Percentiles rank a stretch among this genome's conserved stretches.
phyloP scores from a whole-genome alignment of 352 stramenopile species.

The Phytophthora hybrid region DNA sequence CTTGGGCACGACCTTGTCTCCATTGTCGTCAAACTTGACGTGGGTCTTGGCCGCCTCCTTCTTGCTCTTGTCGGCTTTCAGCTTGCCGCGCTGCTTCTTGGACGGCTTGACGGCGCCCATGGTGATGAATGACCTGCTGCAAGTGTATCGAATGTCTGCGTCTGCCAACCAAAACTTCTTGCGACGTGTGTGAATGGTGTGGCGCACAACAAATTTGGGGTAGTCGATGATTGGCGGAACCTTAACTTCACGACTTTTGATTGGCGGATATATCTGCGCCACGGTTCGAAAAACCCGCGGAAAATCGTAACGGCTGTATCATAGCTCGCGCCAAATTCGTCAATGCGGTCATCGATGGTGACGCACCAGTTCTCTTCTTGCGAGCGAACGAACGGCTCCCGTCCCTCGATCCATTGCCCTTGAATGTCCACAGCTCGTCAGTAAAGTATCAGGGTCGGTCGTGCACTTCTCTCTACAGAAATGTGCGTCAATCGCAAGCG shows the following conservation, averaged over 20 bases:
- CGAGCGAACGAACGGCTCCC: slow-evolving; percentile 5
- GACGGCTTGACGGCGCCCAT: slow-evolving; percentile 71
- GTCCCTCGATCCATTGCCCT: slow-evolving; percentile 3
- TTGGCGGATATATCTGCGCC: slow-evolving; percentile 45
- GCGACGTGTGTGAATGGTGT: slow-evolving; percentile 31
- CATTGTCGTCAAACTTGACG: slow-evolving; percentile 75
- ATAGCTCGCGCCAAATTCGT: slow-evolving; percentile 36
- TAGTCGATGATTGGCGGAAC: slow-evolving; percentile 51
- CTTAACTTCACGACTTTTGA: slow-evolving; percentile 23
- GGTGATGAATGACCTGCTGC: slow-evolving; percentile 8
- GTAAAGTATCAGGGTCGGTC: slow-evolving; percentile 10
- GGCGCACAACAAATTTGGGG: background rate
- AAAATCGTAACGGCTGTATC: slow-evolving; percentile 27
- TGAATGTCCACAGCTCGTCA: slow-evolving; percentile 15
- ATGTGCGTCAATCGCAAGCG: slow-evolving; percentile 46
- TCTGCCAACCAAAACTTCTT: slow-evolving; percentile 40
- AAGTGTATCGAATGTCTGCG: background rate
- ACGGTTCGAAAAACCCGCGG: slow-evolving; percentile 11
- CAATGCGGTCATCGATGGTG: slow-evolving; percentile 22
- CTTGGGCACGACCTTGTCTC: slow-evolving; percentile 55
- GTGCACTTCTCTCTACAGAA: background rate
- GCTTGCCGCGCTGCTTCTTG: slow-evolving; percentile 84
- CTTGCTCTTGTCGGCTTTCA: slow-evolving; percentile 48
- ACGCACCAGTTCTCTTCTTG: slow-evolving; percentile 49
- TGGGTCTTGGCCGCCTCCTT: slow-evolving; percentile 50